Evolutionary conservation across 345 rosid species (phyloP), one percentile per base, ranked within the genome.

Genomic region (Hibiscus mutabilis): DNA sequence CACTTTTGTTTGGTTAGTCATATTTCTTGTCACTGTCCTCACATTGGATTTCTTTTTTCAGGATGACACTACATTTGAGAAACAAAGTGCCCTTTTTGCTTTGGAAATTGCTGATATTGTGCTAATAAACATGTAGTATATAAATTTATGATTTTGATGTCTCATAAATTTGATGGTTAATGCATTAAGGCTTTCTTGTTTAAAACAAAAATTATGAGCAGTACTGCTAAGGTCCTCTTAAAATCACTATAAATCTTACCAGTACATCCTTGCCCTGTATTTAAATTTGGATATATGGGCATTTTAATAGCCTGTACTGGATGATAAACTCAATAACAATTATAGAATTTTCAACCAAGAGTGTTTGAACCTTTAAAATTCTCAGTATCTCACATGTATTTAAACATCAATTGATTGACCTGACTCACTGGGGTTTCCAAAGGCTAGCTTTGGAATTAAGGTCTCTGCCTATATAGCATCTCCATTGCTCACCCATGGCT

Each of bases 51-150:
- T 2, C n/a, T 33, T 62, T 57, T 11, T 84, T 69, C 86, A 90
- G 92, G 91, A 90, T 75, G 96, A 90, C 79, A 88, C 93, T 60
- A 77, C 89, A 62, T 90, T 90, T 61, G 96, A 90, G 83, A 90
- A 88, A 74, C 96, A 90, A 80, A 90, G 92, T 76, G 84, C 96
- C 47, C 76, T 89, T 25, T 82, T 87, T 57, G 96, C 92, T 64
- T 75, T 88, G 72, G 91, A 89, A 16, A 69, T 90, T 77, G 96
- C 96, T 2, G 96, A 90, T 77, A 80, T 90, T 76, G 92, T 90
- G 14, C 77, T 90, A 9, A 88, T 90, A 72, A 90, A 90, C 81
- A 86, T 90, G 91, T 88, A 78, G 89, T 80, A 16, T 59, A 22
- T 57, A 59, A n/a, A 21, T 72, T 5, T 6, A 15, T 31, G 55